phyloP scores from a whole-genome alignment of 2,329 filamentous ascomycete species.

The Microascus cirrosus region DNA sequence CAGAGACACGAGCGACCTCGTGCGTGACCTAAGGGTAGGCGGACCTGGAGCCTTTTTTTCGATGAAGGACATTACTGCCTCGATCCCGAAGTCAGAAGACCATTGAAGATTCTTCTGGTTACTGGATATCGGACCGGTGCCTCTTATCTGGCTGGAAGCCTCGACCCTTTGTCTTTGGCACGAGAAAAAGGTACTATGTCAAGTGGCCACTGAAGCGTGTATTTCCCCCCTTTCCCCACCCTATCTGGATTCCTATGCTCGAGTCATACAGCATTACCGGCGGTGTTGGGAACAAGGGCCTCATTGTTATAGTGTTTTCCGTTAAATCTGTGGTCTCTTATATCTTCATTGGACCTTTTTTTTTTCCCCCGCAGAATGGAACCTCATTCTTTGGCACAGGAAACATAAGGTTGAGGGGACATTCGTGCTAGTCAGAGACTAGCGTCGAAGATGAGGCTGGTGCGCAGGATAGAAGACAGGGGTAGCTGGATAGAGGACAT shows the following conservation, averaged over 20 bases:
- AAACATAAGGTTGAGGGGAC: not conserved
- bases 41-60: slow-evolving; percentile 75
- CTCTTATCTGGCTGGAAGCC: not conserved
- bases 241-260: too few relatives aligned
- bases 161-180: too few relatives aligned
- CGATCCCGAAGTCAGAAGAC: slow-evolving; percentile 27
- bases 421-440: not conserved
- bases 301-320: too few relatives aligned
- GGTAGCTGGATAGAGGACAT: not conserved
- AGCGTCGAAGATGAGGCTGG: not conserved
- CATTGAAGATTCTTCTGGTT: slow-evolving; percentile 12
- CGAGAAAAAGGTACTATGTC: too few relatives aligned
- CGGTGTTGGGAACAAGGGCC: too few relatives aligned
- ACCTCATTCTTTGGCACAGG: too few relatives aligned
- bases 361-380: too few relatives aligned
- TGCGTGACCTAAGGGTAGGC: slow-evolving; percentile 74
- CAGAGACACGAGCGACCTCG: slow-evolving; percentile 73
- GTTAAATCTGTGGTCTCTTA: too few relatives aligned
- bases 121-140: not conserved
- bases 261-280: too few relatives aligned
- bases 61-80: slow-evolving; percentile 30
- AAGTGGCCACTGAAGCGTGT: too few relatives aligned
- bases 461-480: not conserved
- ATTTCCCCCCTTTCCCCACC: too few relatives aligned
- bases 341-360: too few relatives aligned